These are phyloP conservation scores for Boechera retrofracta DNA, from an alignment of 345 rosid genomes.

Conservation along the genomic window DNA sequence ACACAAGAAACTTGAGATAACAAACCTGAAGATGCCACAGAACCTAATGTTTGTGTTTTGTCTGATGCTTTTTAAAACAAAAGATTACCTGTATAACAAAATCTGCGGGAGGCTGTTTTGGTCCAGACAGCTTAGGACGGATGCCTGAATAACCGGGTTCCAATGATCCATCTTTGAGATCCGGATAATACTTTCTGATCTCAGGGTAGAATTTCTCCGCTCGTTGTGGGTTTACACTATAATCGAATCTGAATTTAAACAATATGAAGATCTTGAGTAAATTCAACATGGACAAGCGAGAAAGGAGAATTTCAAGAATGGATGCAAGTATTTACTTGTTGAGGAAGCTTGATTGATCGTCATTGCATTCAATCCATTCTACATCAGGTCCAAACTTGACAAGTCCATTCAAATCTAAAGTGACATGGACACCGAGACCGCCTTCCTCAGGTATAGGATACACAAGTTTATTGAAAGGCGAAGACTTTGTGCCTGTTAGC, in stretches of 20 bases:
- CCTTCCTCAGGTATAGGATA: conserved; percentile 94
- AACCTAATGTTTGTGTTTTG: not conserved
- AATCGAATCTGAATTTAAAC: conserved; percentile 65
- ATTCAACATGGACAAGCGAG: conserved; percentile 6
- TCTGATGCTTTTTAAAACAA: conserved; percentile 3
- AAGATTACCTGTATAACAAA: conserved; percentile 77
- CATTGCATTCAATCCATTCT: conserved; percentile 74
- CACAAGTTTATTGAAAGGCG: conserved; percentile 72
- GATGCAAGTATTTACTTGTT: conserved; percentile 58
- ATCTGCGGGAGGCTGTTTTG: conserved; percentile 66
- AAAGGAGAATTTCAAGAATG: not conserved
- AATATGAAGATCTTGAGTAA: conserved; percentile 18
- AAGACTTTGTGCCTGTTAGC: conserved; percentile 54
- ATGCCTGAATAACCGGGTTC: conserved; percentile 87
- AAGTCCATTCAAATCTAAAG: conserved; percentile 84
- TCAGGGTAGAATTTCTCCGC: conserved; percentile 71
- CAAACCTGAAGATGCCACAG: conserved; percentile 13
- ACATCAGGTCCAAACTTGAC: conserved; percentile 97
- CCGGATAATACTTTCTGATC: conserved; percentile 82
- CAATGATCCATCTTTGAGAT: conserved; percentile 71
- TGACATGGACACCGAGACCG: conserved; percentile 91
- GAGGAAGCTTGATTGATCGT: conserved; percentile 72
- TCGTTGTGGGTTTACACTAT: conserved; percentile 57
- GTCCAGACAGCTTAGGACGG: conserved; percentile 84
- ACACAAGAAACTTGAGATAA: not conserved